phyloP scores from a whole-genome alignment of 129 eudicot genomes.

The Smallanthus sonchifolius region DNA sequence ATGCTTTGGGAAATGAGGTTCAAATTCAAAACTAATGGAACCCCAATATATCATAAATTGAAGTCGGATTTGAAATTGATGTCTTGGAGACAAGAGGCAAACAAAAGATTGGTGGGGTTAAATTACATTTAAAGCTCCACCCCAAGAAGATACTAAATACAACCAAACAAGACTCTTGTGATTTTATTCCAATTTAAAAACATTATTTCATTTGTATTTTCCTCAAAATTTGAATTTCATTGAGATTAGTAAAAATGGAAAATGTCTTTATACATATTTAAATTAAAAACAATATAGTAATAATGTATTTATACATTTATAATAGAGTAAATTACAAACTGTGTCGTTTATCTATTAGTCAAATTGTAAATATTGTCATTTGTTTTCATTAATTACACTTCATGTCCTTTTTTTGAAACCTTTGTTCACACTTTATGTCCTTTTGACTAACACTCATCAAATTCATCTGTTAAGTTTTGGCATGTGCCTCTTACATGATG shows the following conservation, averaged over 20 bases:
- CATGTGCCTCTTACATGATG: too few species aligned
- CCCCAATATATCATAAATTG: constrained; percentile 5
- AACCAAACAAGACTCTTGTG: constrained; percentile 36
- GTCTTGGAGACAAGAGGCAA: constrained; percentile 24
- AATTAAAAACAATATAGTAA: too few species aligned
- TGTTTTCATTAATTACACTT: too few species aligned
- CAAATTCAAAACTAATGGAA: constrained; percentile 14
- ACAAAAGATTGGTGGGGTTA: constrained; percentile 35
- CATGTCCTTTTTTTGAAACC: too few species aligned
- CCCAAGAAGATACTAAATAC: constrained; percentile 16
- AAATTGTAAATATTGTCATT: too few species aligned
- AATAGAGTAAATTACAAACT: too few species aligned
- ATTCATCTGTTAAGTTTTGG: too few species aligned
- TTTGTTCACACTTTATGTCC: too few species aligned
- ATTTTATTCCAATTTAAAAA: constrained; percentile 11
- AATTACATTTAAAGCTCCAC: constrained; percentile 39
- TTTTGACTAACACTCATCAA: too few species aligned
- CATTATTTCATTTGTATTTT: neutral
- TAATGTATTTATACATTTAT: too few species aligned
- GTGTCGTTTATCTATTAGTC: too few species aligned
- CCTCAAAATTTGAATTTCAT: neutral
- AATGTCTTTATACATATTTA: too few species aligned
- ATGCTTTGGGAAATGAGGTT: neutral
- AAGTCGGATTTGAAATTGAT: constrained; percentile 19
- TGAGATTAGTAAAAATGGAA: neutral